phyloP scores from a whole-genome alignment of 257 asterid species.

The Lithospermum erythrorhizon region DNA sequence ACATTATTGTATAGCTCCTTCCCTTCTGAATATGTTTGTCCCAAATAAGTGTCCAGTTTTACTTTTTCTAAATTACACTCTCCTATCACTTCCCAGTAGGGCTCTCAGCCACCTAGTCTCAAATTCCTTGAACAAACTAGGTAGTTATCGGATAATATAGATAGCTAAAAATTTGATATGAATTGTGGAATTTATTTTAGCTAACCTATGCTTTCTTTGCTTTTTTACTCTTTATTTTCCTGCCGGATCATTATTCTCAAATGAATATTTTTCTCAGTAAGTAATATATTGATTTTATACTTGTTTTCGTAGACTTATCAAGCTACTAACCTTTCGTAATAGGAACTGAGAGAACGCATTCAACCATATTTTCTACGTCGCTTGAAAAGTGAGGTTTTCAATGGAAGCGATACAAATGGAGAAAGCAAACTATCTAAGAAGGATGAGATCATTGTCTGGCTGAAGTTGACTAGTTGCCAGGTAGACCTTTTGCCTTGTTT shows the following conservation, averaged over 20 bases:
- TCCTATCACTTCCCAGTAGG: too few relatives aligned
- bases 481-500: conserved; percentile 23
- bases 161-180: too few relatives aligned
- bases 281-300: background rate
- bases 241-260: too few relatives aligned
- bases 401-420: conserved; percentile 19
- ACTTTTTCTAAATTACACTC: too few relatives aligned
- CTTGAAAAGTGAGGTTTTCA: conserved; percentile 78
- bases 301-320: background rate
- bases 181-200: too few relatives aligned
- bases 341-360: conserved; percentile 80
- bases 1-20: too few relatives aligned
- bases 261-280: too few relatives aligned
- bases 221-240: background rate
- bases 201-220: background rate
- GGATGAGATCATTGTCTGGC: conserved; percentile 88
- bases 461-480: conserved; percentile 77
- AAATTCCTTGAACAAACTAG: too few relatives aligned
- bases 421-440: conserved; percentile 66
- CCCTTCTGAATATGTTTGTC: too few relatives aligned
- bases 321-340: conserved; percentile 1
- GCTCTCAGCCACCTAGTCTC: too few relatives aligned
- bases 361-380: conserved; percentile 91
- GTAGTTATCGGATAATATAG: too few relatives aligned
- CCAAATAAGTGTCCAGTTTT: too few relatives aligned